Percentiles rank a stretch among this genome's conserved stretches.
These are phyloP conservation scores for Trypanosoma theileri DNA, from an alignment of 208 protist species.

Conservation along the genomic window DNA sequence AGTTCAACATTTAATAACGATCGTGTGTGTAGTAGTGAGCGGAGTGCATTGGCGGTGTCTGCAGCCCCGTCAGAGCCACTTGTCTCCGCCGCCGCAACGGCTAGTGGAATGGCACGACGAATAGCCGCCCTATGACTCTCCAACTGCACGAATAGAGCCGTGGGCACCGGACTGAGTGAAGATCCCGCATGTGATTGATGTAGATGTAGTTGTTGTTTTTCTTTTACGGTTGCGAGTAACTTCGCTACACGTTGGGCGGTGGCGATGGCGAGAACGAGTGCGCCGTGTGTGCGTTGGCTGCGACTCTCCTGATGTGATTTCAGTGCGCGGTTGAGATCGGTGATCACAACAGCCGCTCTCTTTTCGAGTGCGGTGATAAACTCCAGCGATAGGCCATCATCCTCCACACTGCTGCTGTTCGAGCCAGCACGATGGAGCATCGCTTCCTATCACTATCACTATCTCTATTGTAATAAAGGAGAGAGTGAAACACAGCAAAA, in stretches of 20 bases:
- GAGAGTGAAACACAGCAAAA: too few relatives aligned
- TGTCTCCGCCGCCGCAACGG: constrained; percentile 42
- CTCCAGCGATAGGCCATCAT: constrained; percentile 4
- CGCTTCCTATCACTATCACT: too few relatives aligned
- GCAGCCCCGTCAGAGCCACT: constrained; percentile 24
- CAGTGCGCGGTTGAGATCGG: constrained; percentile 35
- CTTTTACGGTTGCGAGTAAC: constrained; percentile 38
- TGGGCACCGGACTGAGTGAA: background rate
- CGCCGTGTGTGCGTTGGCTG: constrained; percentile 39
- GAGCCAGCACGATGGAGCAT: background rate
- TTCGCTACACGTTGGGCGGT: constrained; percentile 43
- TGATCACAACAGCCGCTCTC: constrained; percentile 26
- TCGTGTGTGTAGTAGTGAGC: constrained; percentile 73
- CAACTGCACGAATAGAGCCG: constrained; percentile 23
- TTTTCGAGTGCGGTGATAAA: constrained; percentile 21
- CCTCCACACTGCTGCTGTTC: background rate
- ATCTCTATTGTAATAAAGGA: too few relatives aligned
- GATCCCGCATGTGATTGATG: constrained; percentile 13
- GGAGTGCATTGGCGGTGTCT: constrained; percentile 56
- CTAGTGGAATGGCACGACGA: constrained; percentile 43
- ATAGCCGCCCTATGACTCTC: constrained; percentile 46
- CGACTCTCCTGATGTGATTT: constrained; percentile 26
- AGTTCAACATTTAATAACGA: constrained; percentile 69
- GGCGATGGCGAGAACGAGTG: constrained; percentile 46
- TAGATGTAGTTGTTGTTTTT: constrained; percentile 31